Evolutionary conservation across 768 basidiomycete genomes (phyloP).

Genomic region (Chalciporus sphaerocephalus): DNA sequence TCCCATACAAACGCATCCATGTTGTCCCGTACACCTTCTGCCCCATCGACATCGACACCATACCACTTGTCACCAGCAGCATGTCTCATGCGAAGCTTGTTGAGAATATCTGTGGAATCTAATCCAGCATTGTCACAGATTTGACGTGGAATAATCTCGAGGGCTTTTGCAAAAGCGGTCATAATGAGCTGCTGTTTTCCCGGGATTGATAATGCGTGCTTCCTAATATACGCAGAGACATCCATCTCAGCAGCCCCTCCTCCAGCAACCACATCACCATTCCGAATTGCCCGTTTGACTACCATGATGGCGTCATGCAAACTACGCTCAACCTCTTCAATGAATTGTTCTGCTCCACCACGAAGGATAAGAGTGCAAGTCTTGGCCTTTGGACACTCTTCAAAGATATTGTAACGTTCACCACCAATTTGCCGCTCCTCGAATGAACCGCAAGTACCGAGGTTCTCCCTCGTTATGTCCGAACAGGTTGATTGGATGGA

Average conservation of each 20-base stretch:
- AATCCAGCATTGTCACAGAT: conserved; percentile 98
- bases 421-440: conserved; percentile 96
- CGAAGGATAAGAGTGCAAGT: conserved; percentile 93
- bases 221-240: conserved; percentile 88
- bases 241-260: conserved; percentile 99
- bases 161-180: conserved; percentile 92
- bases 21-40: conserved; percentile 88
- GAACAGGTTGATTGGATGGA: conserved; percentile 93
- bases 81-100: conserved; percentile 96
- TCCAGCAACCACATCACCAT: conserved; percentile 94
- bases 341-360: conserved; percentile 98
- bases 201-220: conserved; percentile 86
- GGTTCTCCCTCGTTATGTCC: conserved; percentile 83
- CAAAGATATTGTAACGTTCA: conserved; percentile 93
- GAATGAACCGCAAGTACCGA: conserved; percentile 90
- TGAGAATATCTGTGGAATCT: conserved; percentile 95
- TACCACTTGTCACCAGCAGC: conserved; percentile 85
- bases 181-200: conserved; percentile 95
- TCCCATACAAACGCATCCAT: conserved; percentile 99
- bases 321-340: conserved; percentile 96
- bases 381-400: conserved; percentile 88
- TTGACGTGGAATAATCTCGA: conserved; percentile 96
- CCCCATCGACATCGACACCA: conserved; percentile 91
- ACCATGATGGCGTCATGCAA: conserved; percentile 99
- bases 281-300: conserved; percentile 95